Evolutionary conservation across 257 asterid genomes (phyloP).

Genomic region (Osmanthus fragrans): DNA sequence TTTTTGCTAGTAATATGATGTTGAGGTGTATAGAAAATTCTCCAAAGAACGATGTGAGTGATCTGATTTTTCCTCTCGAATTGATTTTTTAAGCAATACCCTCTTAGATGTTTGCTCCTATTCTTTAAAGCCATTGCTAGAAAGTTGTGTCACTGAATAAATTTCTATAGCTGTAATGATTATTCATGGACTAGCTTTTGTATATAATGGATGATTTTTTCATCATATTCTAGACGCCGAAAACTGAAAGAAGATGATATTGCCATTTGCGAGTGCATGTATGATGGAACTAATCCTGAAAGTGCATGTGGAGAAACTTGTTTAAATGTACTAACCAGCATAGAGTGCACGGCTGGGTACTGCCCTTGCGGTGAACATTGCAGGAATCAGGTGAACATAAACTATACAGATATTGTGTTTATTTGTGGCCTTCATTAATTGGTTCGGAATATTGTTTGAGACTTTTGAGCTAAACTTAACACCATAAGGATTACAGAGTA

Average conservation of each 20-base stretch:
- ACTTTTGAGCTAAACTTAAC: too few species aligned
- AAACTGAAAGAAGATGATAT: constrained; percentile 78
- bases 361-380: constrained; percentile 72
- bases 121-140: background rate
- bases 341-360: constrained; percentile 86
- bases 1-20: background rate
- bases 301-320: constrained; percentile 92
- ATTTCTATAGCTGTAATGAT: background rate
- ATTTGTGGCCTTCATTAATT: background rate
- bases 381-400: constrained; percentile 69
- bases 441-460: background rate
- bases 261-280: constrained; percentile 74
- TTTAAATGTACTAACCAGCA: constrained; percentile 82
- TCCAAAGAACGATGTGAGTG: background rate
- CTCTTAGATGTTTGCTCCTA: background rate
- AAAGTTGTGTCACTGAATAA: background rate
- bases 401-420: constrained; percentile 5
- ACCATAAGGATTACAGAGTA: background rate
- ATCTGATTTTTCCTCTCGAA: background rate
- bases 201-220: background rate
- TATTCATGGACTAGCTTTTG: constrained; percentile 14
- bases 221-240: constrained; percentile 33
- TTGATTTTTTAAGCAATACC: background rate
- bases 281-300: constrained; percentile 59
- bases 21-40: background rate